Conservation (phyloP, 2,329 filamentous ascomycete genomes). For the Biscogniauxia sp. region DNA sequence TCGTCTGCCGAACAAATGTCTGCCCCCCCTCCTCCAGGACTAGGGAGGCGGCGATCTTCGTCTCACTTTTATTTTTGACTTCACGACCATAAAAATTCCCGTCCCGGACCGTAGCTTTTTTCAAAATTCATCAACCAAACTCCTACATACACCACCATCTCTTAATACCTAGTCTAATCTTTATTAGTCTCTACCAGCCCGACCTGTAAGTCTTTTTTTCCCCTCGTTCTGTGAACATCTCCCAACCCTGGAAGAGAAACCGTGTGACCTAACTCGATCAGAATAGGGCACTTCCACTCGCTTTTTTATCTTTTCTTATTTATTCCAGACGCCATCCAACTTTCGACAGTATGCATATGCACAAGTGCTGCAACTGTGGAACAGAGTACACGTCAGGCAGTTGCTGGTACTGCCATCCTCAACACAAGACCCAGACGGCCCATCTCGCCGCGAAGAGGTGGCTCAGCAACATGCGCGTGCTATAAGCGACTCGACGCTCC, state of each 20-base stretch:
- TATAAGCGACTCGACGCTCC: not conserved
- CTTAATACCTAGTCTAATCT: not conserved
- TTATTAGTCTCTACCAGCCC: not conserved
- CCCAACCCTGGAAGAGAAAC: not conserved
- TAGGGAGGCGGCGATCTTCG: not conserved
- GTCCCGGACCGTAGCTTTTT: not conserved
- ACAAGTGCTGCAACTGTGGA: slow-evolving; percentile 35
- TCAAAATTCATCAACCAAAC: not conserved
- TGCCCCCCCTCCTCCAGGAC: not conserved
- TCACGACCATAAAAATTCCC: not conserved
- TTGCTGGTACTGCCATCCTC: slow-evolving; percentile 38
- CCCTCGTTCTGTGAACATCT: not conserved
- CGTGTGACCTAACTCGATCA: not conserved
- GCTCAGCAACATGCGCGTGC: not conserved
- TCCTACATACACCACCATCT: not conserved
- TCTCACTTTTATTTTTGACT: not conserved
- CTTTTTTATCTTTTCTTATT: not conserved
- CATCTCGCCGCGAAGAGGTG: not conserved
- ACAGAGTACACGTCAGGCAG: slow-evolving; percentile 35
- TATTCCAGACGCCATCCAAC: slow-evolving; percentile 6
- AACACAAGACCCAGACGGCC: slow-evolving; percentile 24
- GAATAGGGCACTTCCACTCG: not conserved
- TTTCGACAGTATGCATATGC: slow-evolving; percentile 30
- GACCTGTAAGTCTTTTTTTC: not conserved
- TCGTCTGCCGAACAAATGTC: slow-evolving; percentile 1